These are phyloP conservation scores for Metrosideros polymorpha DNA, from an alignment of 441 rosid species.

Conservation along the genomic window DNA sequence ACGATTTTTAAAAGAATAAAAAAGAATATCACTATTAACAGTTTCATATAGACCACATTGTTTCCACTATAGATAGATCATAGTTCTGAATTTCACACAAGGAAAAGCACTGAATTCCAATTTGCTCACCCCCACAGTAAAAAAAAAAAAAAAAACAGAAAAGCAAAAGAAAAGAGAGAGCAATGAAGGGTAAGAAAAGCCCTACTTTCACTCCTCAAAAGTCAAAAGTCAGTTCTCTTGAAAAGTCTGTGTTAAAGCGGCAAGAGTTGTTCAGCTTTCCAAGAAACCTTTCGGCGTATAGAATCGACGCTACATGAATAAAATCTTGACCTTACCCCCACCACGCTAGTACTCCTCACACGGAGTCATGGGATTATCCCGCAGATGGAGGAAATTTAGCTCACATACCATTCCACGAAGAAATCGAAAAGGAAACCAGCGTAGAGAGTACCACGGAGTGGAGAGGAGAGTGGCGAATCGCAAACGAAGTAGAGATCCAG, in stretches of 20 bases:
- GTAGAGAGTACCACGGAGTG: not conserved
- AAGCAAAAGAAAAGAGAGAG: not conserved
- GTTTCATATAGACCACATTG: not conserved
- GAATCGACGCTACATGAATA: not conserved
- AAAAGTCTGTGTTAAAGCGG: not conserved
- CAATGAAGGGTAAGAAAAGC: not conserved
- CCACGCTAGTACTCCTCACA: not conserved
- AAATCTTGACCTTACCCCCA: not conserved
- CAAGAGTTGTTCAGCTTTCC: not conserved
- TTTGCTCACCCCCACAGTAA: not conserved
- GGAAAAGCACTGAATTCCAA: not conserved
- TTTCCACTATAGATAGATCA: too few species aligned
- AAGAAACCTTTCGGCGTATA: not conserved
- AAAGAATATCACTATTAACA: too few species aligned
- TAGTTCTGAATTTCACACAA: not conserved
- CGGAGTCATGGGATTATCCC: not conserved
- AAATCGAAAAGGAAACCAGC: not conserved
- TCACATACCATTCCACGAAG: not conserved
- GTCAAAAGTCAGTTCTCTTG: not conserved
- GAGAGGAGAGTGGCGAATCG: not conserved
- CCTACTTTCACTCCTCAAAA: not conserved
- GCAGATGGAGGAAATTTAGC: too few species aligned
- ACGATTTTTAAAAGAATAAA: too few species aligned
- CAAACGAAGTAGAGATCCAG: not conserved
- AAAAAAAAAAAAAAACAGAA: not conserved